Evolutionary conservation across 2,329 filamentous ascomycete species (phyloP).

Genomic region (Ceratocystis lukuohia): DNA sequence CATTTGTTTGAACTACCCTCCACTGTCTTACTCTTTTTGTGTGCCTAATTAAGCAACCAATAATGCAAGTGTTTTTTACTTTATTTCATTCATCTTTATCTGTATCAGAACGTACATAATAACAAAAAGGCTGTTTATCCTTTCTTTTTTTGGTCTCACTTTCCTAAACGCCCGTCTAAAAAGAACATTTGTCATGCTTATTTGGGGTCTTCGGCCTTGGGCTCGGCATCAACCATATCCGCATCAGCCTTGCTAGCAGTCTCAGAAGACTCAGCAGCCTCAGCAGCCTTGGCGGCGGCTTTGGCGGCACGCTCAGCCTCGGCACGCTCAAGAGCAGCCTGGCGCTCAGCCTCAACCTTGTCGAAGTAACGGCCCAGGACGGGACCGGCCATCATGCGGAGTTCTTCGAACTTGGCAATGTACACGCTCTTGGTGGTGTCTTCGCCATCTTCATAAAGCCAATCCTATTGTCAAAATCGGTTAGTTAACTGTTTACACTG

Average conservation of each 20-base stretch:
- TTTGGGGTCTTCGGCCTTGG: constrained; percentile 33
- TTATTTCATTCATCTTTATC: constrained; percentile 14
- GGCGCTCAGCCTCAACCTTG: constrained; percentile 77
- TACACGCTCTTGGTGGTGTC: constrained; percentile 91
- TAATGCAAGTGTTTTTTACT: background rate
- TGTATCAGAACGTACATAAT: constrained; percentile 11
- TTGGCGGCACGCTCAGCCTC: constrained; percentile 69
- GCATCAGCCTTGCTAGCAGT: constrained; percentile 42
- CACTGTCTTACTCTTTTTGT: background rate
- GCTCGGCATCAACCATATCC: constrained; percentile 51
- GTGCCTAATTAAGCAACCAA: background rate
- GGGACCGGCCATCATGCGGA: constrained; percentile 77
- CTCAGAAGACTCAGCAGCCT: constrained; percentile 32
- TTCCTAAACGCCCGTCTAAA: constrained; percentile 11
- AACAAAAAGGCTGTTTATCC: constrained; percentile 9
- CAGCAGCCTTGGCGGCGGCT: constrained; percentile 40
- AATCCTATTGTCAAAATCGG: constrained; percentile 51
- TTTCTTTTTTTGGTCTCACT: constrained; percentile 7
- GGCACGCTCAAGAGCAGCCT: constrained; percentile 59
- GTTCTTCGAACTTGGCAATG: constrained; percentile 88
- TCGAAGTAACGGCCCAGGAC: constrained; percentile 92
- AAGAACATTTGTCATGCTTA: constrained; percentile 12
- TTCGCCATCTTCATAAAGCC: constrained; percentile 95
- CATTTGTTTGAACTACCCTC: background rate
- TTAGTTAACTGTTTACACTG: background rate